Evolutionary conservation across 495 filamentous ascomycete species (phyloP), one percentile per base, ranked within the genome.

Genomic region (Peziza echinospora): DNA sequence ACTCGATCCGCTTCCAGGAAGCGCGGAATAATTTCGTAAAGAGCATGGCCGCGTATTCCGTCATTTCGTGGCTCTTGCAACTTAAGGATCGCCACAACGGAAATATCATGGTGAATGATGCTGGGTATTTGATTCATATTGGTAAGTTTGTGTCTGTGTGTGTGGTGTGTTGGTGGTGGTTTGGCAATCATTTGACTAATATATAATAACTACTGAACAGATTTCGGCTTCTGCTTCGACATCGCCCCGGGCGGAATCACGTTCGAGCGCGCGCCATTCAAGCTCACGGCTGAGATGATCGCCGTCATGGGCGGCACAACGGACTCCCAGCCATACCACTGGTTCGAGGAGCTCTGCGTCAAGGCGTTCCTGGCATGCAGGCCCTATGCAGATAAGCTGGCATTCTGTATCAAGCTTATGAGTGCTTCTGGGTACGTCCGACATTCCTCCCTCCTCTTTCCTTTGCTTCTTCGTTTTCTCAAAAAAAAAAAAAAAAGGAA

Each of bases 51-150:
- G 89, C 87, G n/a, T 96, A 99, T 63, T 93, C 84, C n/a, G 77
- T 96, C 48, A 94, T 96, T 45, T 89, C 84, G 0, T 96, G 91
- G 63, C 69, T 99, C 6, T 67, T 99, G 23, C 92, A 99, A 57
- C 93, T 99, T 75, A 99, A 99, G 63, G 91, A 99, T 62, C 76
- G 91, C 5, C 91, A 99, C 63, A 99, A 99, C 60, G 91, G 91
- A 37, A 99, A 99, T 64, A 96, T 99, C 66, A 96, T 99, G 91
- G 72, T 99, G 37, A 84, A 96, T 57, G 86, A 93, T 55, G 81
- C 78, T 2, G 91, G 91, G 5, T 89, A 96, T 63, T 93, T 99
- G 59, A 76, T 99, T 17, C 91, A 99, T 63, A 93, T 99, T 23
- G 57, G n/a, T 54, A 58, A 47, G 40, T 51, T 47, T 6, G 24